These are phyloP conservation scores for Psilocybe cyanescens DNA, from an alignment of 768 basidiomycete genomes.

Conservation along the genomic window DNA sequence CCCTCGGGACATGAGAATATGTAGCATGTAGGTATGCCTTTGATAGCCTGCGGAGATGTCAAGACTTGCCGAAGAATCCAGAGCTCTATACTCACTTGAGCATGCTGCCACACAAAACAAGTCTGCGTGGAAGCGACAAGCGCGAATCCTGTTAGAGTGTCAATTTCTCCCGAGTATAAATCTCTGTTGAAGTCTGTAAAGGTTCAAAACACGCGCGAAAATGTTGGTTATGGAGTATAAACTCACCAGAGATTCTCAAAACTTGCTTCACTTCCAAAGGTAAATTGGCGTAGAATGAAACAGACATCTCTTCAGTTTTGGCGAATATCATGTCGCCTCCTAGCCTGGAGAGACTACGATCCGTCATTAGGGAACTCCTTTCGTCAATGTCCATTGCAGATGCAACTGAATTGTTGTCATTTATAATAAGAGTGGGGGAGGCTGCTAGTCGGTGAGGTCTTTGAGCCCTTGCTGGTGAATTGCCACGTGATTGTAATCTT, in stretches of 20 bases:
- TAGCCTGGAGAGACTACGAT: conserved; percentile 36
- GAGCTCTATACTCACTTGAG: conserved; percentile 47
- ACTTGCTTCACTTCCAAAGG: conserved; percentile 78
- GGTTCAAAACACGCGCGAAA: conserved; percentile 9
- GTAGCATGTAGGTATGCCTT: conserved; percentile 79
- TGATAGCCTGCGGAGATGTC: conserved; percentile 48
- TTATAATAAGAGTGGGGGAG: conserved; percentile 41
- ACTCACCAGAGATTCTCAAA: conserved; percentile 66
- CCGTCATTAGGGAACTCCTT: conserved; percentile 39
- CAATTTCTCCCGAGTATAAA: conserved; percentile 71
- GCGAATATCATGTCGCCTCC: conserved; percentile 59
- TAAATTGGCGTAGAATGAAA: conserved; percentile 68
- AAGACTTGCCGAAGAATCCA: conserved; percentile 2
- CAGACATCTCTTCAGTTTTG: conserved; percentile 72
- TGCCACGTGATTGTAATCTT: conserved; percentile 31
- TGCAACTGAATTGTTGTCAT: conserved; percentile 44
- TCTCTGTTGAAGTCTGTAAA: conserved; percentile 67
- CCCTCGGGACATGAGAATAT: conserved; percentile 72
- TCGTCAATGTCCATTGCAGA: conserved; percentile 76
- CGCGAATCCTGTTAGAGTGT: conserved; percentile 73
- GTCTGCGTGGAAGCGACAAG: conserved; percentile 72
- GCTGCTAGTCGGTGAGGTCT: conserved; percentile 41
- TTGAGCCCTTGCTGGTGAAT: conserved; percentile 24
- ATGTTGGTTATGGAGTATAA: background rate
- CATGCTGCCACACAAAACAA: conserved; percentile 86